Percentiles rank a stretch among this genome's conserved stretches.
Evolutionary conservation across 176 grass and related monocot species (phyloP).

Genomic region (Rhynchospora pubera): DNA sequence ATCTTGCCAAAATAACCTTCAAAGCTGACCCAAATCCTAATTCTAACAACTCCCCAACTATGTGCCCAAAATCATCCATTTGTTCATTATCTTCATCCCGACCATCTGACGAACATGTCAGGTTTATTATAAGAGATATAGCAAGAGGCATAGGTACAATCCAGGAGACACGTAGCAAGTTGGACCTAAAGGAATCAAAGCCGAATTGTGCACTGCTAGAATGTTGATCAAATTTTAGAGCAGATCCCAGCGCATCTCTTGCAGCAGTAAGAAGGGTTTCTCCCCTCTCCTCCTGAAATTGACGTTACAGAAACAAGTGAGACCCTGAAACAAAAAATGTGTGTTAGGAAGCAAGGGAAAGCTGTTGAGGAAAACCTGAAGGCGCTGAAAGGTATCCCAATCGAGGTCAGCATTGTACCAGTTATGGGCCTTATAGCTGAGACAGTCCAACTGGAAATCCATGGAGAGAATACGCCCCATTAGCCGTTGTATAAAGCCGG

Average conservation of each 20-base stretch:
- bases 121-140: slow-evolving; percentile 57
- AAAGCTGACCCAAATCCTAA: slow-evolving; percentile 65
- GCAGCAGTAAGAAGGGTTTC: slow-evolving; percentile 71
- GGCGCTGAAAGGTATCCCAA: slow-evolving; percentile 69
- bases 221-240: slow-evolving; percentile 51
- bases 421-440: slow-evolving; percentile 66
- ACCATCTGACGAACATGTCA: slow-evolving; percentile 53
- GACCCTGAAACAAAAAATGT: not conserved
- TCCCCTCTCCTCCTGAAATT: slow-evolving; percentile 63
- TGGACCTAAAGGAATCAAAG: slow-evolving; percentile 71
- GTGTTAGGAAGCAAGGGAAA: not conserved
- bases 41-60: slow-evolving; percentile 51
- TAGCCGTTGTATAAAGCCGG: slow-evolving; percentile 80
- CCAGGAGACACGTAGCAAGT: slow-evolving; percentile 72
- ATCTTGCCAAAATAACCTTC: slow-evolving; percentile 80
- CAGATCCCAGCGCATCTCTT: slow-evolving; percentile 54
- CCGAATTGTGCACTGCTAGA: slow-evolving; percentile 41
- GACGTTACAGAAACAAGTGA: not conserved
- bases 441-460: slow-evolving; percentile 86
- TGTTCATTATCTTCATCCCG: slow-evolving; percentile 45
- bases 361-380: slow-evolving; percentile 43
- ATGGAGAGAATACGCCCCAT: slow-evolving; percentile 68
- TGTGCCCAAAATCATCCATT: slow-evolving; percentile 24
- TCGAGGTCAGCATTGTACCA: slow-evolving; percentile 92
- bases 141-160: slow-evolving; percentile 83